Evolutionary conservation across 2,329 filamentous ascomycete genomes (phyloP), one percentile per base, ranked within the genome.

Genomic region (Eurotiales sp.): DNA sequence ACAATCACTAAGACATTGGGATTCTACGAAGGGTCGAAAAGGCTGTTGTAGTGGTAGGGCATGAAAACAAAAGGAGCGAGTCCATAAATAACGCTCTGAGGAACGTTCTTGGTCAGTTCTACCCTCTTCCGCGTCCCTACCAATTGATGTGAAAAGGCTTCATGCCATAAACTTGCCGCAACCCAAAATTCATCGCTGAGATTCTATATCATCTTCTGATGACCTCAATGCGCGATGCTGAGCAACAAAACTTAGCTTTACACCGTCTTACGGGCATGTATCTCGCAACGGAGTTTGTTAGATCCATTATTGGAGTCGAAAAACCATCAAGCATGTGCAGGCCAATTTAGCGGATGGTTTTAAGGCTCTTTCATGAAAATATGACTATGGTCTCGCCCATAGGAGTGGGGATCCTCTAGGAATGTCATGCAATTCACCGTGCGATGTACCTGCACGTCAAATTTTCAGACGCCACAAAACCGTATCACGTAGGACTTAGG

Each of bases 341-440:
- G 77, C 74, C 3, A 53, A 72, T 27, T 6, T 55, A 1, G 74
- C 70, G 0, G 60, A 21, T 0, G 81, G 81, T 0, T 68, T 77
- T 58, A n/a, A 72, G 66, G 6, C 67, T 85, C 1, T 51, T 41
- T 0, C 23, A 76, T 47, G 80, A 85, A 59, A 6, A 64, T 1
- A 48, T 66, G 8, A 85, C 80, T 0, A 83, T 86, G 42, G 66
- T 85, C 0, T 71, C 81, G 0, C 55, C 85, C 12, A 85, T 86
- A 78, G 81, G 7, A 80, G 78, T 2, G 82, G 82, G 10, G 81
- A 84, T 55, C 72, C 81, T 0, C 62, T 76, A 2, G 81, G 82
- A 0, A 70, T 86, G 41, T 79, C 64, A 55, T 0, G 77, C 68
- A 0, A 76, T 86, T 5, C 77, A 77, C 0, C 53, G 52, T 0